A percentile compares a stretch with the other conserved stretches of the same genome.
Evolutionary conservation across 306 rosid genomes (phyloP).

Genomic region (Notholithocarpus densiflorus): DNA sequence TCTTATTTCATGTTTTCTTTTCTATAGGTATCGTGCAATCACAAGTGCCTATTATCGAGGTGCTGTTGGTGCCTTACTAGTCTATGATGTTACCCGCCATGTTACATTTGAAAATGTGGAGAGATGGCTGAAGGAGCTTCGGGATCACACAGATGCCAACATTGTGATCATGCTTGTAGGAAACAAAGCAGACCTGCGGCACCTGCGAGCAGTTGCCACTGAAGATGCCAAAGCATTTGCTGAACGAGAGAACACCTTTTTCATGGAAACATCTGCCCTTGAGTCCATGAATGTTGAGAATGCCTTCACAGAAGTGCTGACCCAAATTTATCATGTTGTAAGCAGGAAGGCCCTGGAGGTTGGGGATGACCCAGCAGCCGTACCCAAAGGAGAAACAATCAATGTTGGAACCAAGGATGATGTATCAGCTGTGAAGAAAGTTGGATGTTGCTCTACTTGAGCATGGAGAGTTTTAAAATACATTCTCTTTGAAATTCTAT

Average conservation of each 20-base stretch:
- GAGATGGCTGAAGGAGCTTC: constrained; percentile 87
- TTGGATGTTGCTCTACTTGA: constrained; percentile 63
- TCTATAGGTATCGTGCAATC: constrained; percentile 71
- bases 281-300: constrained; percentile 73
- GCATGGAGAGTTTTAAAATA: constrained; percentile 3
- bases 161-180: constrained; percentile 76
- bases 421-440: constrained; percentile 69
- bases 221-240: constrained; percentile 65
- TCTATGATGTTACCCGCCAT: constrained; percentile 78
- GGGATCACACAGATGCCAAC: constrained; percentile 82
- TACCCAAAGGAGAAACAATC: constrained; percentile 70
- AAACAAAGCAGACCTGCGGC: constrained; percentile 78
- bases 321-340: constrained; percentile 57
- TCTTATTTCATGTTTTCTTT: constrained; percentile 11
- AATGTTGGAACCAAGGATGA: constrained; percentile 64
- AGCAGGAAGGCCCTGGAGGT: constrained; percentile 74
- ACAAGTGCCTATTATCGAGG: constrained; percentile 81
- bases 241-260: constrained; percentile 54
- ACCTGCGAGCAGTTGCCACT: constrained; percentile 59
- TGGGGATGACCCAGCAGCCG: constrained; percentile 70
- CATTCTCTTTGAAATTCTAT: constrained; percentile 5
- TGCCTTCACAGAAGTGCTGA: constrained; percentile 66
- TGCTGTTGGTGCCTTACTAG: constrained; percentile 84
- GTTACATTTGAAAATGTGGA: constrained; percentile 75
- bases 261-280: constrained; percentile 85